These are phyloP conservation scores for Funneliformis geosporum DNA, from an alignment of 192 early-diverging fungal genomes.

Conservation along the genomic window DNA sequence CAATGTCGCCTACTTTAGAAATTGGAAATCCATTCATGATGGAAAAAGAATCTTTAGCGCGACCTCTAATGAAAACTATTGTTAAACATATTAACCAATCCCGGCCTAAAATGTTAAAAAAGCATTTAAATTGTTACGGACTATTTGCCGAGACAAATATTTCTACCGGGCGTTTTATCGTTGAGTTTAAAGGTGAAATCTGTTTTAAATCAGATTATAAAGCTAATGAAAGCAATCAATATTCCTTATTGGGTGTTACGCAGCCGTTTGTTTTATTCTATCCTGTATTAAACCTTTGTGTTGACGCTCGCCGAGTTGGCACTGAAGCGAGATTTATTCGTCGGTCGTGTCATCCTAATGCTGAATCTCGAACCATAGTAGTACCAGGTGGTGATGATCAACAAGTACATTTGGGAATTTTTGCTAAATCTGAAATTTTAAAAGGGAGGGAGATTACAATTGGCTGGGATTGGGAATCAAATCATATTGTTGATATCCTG, in stretches of 20 bases:
- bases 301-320: constrained; percentile 70
- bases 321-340: constrained; percentile 69
- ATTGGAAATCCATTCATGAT: constrained; percentile 40
- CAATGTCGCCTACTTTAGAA: constrained; percentile 21
- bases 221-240: constrained; percentile 65
- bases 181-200: constrained; percentile 79
- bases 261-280: constrained; percentile 67
- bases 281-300: constrained; percentile 63
- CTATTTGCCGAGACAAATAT: constrained; percentile 65
- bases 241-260: constrained; percentile 63
- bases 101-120: constrained; percentile 31
- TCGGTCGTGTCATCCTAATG: constrained; percentile 69
- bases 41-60: constrained; percentile 45
- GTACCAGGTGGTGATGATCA: constrained; percentile 50
- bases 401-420: constrained; percentile 66
- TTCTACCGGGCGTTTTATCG: constrained; percentile 57
- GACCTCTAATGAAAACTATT: constrained; percentile 45
- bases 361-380: constrained; percentile 61
- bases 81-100: constrained; percentile 41
- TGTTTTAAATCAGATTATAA: constrained; percentile 67
- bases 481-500: constrained; percentile 44
- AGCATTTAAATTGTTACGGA: constrained; percentile 50
- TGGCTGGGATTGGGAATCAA: constrained; percentile 69
- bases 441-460: constrained; percentile 71
- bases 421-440: constrained; percentile 57